Conservation (phyloP, 2,329 filamentous ascomycete genomes). For the Westerdykella aurantiaca region DNA sequence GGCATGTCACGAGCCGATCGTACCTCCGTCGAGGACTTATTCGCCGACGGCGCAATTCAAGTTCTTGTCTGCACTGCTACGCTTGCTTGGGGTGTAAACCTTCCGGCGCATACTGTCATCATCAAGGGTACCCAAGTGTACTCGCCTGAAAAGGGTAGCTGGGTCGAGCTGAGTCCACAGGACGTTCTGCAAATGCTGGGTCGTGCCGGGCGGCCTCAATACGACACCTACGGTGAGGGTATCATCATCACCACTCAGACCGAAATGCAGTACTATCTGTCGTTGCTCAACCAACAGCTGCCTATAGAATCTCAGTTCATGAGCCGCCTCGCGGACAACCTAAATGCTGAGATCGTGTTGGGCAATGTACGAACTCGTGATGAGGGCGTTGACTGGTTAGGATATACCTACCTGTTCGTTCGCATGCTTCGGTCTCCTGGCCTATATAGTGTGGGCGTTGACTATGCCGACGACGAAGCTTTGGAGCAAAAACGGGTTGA, state of each 20-base stretch:
- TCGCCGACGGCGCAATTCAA: constrained; percentile 83
- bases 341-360: constrained; percentile 93
- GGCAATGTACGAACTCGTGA: constrained; percentile 88
- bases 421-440: constrained; percentile 95
- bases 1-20: constrained; percentile 95
- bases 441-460: constrained; percentile 89
- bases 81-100: constrained; percentile 97
- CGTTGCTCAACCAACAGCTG: constrained; percentile 90
- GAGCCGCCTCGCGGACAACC: constrained; percentile 85
- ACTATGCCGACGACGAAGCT: constrained; percentile 87
- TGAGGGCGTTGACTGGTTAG: constrained; percentile 97
- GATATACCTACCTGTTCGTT: constrained; percentile 96
- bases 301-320: constrained; percentile 97
- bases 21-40: constrained; percentile 90
- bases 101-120: constrained; percentile 95
- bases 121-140: constrained; percentile 99
- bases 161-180: constrained; percentile 95
- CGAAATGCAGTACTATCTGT: constrained; percentile 96
- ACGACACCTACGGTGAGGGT: constrained; percentile 94
- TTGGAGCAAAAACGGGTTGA: constrained; percentile 98
- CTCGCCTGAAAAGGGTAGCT: constrained; percentile 96
- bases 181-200: constrained; percentile 98
- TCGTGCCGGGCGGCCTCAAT: constrained; percentile 92
- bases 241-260: constrained; percentile 96
- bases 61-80: constrained; percentile 96